phyloP scores from a whole-genome alignment of 2,329 filamentous ascomycete genomes.

The Colletotrichum incanum region DNA sequence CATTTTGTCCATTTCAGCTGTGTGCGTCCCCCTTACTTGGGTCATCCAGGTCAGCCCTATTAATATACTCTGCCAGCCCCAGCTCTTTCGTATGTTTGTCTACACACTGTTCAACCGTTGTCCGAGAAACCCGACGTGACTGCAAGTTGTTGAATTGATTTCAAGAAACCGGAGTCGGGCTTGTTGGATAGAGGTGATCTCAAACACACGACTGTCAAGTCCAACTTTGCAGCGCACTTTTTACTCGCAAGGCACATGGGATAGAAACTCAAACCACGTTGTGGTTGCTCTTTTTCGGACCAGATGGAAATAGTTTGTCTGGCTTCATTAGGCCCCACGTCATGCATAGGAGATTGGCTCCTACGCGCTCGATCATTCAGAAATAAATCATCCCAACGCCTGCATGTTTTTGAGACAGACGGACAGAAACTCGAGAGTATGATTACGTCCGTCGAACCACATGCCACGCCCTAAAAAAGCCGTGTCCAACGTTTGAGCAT shows the following conservation, averaged over 20 bases:
- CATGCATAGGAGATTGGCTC: neutral
- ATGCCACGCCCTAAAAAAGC: neutral
- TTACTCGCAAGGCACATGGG: neutral
- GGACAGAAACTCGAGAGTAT: neutral
- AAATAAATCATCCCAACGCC: constrained; percentile 17
- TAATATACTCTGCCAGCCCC: neutral
- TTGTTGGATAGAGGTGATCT: neutral
- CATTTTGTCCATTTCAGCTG: constrained; percentile 23
- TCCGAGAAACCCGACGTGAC: neutral
- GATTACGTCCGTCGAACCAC: constrained; percentile 11
- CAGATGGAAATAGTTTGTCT: neutral
- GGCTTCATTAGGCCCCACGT: neutral
- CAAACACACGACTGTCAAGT: neutral
- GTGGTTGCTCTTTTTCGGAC: neutral
- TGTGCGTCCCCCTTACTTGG: constrained; percentile 27
- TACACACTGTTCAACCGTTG: neutral
- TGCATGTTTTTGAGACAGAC: neutral
- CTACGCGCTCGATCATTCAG: constrained; percentile 2
- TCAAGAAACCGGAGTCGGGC: neutral
- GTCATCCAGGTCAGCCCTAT: constrained; percentile 40
- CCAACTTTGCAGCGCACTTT: neutral
- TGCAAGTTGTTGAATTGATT: neutral
- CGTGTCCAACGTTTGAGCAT: neutral
- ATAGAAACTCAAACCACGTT: neutral
- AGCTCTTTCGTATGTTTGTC: neutral